Base-by-base conservation (phyloP, 805 yeast species). In the Yamadazyma sp. region DNA sequence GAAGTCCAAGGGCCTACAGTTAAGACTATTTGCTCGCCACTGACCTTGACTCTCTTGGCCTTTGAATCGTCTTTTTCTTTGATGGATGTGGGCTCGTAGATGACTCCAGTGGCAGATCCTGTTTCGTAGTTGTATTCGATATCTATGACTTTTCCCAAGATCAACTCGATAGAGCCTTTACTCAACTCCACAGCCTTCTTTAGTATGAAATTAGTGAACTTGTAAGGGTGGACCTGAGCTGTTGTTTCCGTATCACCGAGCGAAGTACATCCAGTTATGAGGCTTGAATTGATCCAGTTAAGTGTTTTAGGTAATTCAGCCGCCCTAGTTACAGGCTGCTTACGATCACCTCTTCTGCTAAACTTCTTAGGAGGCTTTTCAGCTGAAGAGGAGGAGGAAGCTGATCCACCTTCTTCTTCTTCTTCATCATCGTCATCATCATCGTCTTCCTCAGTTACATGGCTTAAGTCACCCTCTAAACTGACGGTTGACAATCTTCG, bases 1-100 rank as follows among this genome's bases (percentile, higher is more conserved):
- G 96, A 83, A 2, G 97, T 89, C 99, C 99, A 91, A 9, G 99
- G 99, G 0, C 99, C 99, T 49, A 87, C 85, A 0, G 95, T 71
- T 51, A 93, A 68, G 8, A 91, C 81, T n/a, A 88, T 80, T 50
- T 85, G 81, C 54, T 85, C 87, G 38, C 86, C 93, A 10, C 52
- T 55, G 10, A 89, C 64, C 22, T 73, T 74, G 6, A 78, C 54
- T 18, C 61, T 33, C 66, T 36, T 10, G 29, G 21, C 24, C 32
- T 14, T 49, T 34, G 38, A 46, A 4, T 48, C 49, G 18, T 53
- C 69, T 20, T 54, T 35, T 16, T 55, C 50, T 41, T 57, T 54
- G 38, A 53, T 57, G 20, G 69, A 57, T 1, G 73, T 62, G 13
- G 73, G 67, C 46, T 75, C 75, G 57, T 82, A 89, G n/a, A 70